Base-by-base conservation (phyloP, 2,329 filamentous ascomycete species). In the Colletotrichum kahawae region DNA sequence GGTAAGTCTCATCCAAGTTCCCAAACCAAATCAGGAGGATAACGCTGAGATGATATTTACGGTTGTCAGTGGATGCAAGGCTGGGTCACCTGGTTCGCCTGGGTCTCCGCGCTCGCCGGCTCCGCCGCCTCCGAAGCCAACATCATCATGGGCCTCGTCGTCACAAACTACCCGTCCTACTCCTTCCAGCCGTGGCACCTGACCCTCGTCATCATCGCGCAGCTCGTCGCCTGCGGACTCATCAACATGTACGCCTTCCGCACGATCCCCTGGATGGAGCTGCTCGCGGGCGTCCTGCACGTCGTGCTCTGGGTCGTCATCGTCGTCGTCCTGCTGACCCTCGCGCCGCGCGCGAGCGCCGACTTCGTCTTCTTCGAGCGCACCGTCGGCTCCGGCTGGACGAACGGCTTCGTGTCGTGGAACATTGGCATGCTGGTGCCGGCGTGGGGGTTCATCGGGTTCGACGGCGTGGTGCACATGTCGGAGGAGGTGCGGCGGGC, bases 381-480 rank as follows among this genome's bases (percentile, higher is more conserved):
- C 31, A 75, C 72, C 43, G 72, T 75, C 2, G 57, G 62, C 21
- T 75, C 54, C 68, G 67, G 14, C 4, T 80, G 13, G 77, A 79
- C 13, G 43, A 77, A 34, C 77, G 59, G 14, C 14, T 77, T 72
- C 38, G 75, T 70, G n/a, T 67, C 56, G 63, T 81, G 69, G 77
- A 62, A 33, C 63, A 77, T 75, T 14, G 72, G 72, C 72, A 75
- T 75, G 72, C 56, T 75, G 36, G 72, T 75, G 8, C 72, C 72
- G 16, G 72, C 72, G 43, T 75, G 72, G 72, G 72, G 72, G 3
- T 75, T 75, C 33, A 72, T 75, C 16, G 72, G 72, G 31, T 75
- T 75, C 27, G 72, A 75, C 43, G 72, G 72, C 27, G 72, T 75
- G 4, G 77, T 77, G 36, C 77, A 78, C 64, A 78, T 78, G 77